Conservation (phyloP, 2,329 filamentous ascomycete species). For the Aspergillus niger region DNA sequence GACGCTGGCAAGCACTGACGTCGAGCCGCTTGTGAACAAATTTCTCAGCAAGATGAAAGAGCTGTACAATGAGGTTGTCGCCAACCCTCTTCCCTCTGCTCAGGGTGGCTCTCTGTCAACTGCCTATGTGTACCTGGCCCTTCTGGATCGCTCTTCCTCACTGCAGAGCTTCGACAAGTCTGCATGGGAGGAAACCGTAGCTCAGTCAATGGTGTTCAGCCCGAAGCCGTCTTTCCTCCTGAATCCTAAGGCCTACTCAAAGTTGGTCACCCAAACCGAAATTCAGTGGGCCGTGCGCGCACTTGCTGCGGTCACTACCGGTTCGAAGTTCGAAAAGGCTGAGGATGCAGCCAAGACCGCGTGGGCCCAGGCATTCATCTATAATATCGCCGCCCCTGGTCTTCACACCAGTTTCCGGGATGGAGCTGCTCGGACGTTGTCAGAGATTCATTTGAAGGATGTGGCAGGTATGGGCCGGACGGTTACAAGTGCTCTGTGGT, state of each 20-base stretch:
- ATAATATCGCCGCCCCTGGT: conserved; percentile 65
- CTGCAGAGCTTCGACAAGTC: conserved; percentile 57
- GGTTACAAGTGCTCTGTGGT: conserved; percentile 75
- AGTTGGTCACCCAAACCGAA: conserved; percentile 73
- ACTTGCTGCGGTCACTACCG: conserved; percentile 62
- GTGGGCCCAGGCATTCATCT: conserved; percentile 88
- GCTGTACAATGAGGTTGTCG: conserved; percentile 73
- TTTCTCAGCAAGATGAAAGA: conserved; percentile 57
- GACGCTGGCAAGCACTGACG: conserved; percentile 52
- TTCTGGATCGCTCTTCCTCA: conserved; percentile 59
- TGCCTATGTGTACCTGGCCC: conserved; percentile 71
- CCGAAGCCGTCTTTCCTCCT: conserved; percentile 86
- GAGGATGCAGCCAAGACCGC: conserved; percentile 57
- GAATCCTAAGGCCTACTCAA: conserved; percentile 81
- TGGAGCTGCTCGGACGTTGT: conserved; percentile 63
- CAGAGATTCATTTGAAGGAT: conserved; percentile 63
- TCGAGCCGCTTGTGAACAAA: conserved; percentile 51
- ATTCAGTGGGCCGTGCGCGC: conserved; percentile 74
- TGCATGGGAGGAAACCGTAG: conserved; percentile 53
- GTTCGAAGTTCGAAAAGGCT: conserved; percentile 54
- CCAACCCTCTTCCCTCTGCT: conserved; percentile 75
- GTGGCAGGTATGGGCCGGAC: conserved; percentile 62
- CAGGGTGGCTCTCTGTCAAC: conserved; percentile 82
- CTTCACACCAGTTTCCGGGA: conserved; percentile 66
- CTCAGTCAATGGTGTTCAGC: conserved; percentile 68